Base-by-base conservation (phyloP, 2,329 filamentous ascomycete species). In the Didymella keratinophila region DNA sequence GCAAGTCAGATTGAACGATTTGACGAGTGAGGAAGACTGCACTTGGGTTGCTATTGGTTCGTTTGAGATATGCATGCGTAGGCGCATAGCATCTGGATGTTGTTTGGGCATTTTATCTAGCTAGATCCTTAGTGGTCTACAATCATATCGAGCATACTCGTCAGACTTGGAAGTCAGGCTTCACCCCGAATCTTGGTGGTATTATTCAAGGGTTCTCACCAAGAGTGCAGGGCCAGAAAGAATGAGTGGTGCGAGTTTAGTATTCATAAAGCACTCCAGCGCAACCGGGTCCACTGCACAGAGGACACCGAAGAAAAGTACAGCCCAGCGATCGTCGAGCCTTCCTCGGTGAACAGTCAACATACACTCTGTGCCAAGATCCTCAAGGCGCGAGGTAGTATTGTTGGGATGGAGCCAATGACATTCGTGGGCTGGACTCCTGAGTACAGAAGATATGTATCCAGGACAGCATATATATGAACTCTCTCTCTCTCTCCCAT, bases 1-100 rank as follows among this genome's bases (percentile, higher is more conserved):
- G 58, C 27, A 76, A 77, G 64, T 71, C 58, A 39, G 73, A 77
- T 56, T 77, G 64, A 71, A 28, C 18, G 11, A 21, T 14, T 25
- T 9, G 20, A 42, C 32, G 16, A 36, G 14, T 18, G 16, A 9
- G 32, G 21, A 25, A 23, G 5, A 23, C 10, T 23, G n/a, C 11
- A 21, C 5, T n/a, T 25, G 21, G 21, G 14, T 9, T 43, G 11
- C 8, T 3, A 25, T 9, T 21, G 41, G n/a, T n/a, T n/a, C 21
- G 41, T 43, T 43, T 43, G 41, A 9, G 23, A 27, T 7, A 25
- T 43, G 41, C 41, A n/a, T 43, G 41, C 41, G 41, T 43, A 43
- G 41, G 12, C 23, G 41, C 41, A 25, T 43, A 43, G 41, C 41
- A 27, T 27, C 23, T 27, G 23, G 21, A 5, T n/a, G 23, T 42